Evolutionary conservation across 495 filamentous ascomycete species (phyloP), one percentile per base, ranked within the genome.

Genomic region (Letharia lupina): DNA sequence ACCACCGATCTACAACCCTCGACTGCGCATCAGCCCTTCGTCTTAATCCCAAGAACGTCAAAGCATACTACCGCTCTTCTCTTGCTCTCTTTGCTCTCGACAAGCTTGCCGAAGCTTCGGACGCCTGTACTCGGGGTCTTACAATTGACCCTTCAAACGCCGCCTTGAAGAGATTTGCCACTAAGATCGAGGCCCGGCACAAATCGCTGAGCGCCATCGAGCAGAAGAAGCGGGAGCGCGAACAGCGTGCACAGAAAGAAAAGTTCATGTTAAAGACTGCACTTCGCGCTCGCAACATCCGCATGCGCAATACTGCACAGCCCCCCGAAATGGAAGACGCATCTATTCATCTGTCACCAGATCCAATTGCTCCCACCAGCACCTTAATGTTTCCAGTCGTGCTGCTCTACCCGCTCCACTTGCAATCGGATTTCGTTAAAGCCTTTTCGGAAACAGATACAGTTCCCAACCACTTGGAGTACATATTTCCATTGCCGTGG

Each of bases 401-500:
- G 44, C 75, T 98, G 63, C 79, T 98, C 18, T 98, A 98, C 71
- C 92, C 93, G 2, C 76, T 85, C 70, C 82, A 90, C 63, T 75
- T 86, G 47, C 84, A 96, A 79, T 87, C 83, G 4, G 94, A 98
- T 71, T 96, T 98, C 71, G 83, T 98, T 75, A 96, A 96, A 77
- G 80, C 79, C 0, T 91, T 96, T 67, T 79, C 80, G 11, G 93
- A 97, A 79, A 84, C 80, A 59, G 71, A 75, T 18, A 84, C 76
- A 1, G 69, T 97, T 35, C 81, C 76, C 10, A 83, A 90, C 63
- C 90, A 96, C 70, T 77, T 98, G 58, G 79, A 80, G 0, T 94
- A 95, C 66, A 87, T 97, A 20, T 86, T 98, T 62, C 86, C 84
- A 0, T 68, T 87, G 66, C 89, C 91, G n/a, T 98, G 93, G 94